phyloP scores from a whole-genome alignment of 2,329 filamentous ascomycete genomes.

The Cladophialophora psammophila region DNA sequence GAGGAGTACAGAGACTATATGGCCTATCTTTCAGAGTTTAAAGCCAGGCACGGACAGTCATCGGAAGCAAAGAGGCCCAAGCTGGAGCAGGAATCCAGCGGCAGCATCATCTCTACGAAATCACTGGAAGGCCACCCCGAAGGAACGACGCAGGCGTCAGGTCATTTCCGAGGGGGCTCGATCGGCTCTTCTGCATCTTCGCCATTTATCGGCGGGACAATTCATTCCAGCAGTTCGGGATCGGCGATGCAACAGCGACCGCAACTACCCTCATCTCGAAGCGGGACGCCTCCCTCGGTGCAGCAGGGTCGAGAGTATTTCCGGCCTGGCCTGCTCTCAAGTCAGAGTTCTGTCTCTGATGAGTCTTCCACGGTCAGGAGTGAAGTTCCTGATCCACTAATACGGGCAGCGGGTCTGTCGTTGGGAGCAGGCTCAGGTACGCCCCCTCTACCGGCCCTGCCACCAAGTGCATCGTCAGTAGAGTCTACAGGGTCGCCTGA shows the following conservation, averaged over 20 bases:
- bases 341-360: constrained; percentile 39
- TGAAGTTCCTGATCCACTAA: constrained; percentile 34
- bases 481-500: constrained; percentile 28
- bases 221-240: constrained; percentile 14
- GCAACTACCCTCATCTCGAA: constrained; percentile 32
- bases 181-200: constrained; percentile 36
- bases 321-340: constrained; percentile 33
- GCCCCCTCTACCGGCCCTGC: constrained; percentile 30
- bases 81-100: constrained; percentile 48
- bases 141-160: constrained; percentile 14
- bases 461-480: constrained; percentile 12
- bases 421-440: constrained; percentile 29
- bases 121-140: constrained; percentile 33
- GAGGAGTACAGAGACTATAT: constrained; percentile 71
- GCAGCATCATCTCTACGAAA: constrained; percentile 38
- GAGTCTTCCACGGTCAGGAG: constrained; percentile 35
- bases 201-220: constrained; percentile 28
- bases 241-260: constrained; percentile 22
- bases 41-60: constrained; percentile 66
- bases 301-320: constrained; percentile 31
- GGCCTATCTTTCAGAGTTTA: constrained; percentile 79
- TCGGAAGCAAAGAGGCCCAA: constrained; percentile 54
- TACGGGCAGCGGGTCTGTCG: constrained; percentile 34
- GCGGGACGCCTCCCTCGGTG: constrained; percentile 30
- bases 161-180: constrained; percentile 37